Percentiles rank a stretch among this genome's conserved stretches.
These are phyloP conservation scores for Helotiales sp. DNA, from an alignment of 2,329 filamentous ascomycete genomes.

Conservation along the genomic window DNA sequence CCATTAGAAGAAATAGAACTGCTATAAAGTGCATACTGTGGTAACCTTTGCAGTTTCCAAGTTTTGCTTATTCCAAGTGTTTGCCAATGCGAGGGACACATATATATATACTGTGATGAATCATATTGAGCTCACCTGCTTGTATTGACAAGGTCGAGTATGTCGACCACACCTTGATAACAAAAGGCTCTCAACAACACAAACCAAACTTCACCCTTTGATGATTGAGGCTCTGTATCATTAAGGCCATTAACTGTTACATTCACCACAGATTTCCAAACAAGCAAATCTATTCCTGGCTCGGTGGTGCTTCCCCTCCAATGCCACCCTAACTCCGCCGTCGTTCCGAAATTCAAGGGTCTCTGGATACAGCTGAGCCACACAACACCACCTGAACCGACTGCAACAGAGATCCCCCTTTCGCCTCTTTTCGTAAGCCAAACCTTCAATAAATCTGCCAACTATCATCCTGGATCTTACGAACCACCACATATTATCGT, in stretches of 20 bases:
- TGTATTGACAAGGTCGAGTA: neutral
- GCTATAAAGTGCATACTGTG: too few relatives aligned
- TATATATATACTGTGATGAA: too few relatives aligned
- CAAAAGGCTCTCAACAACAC: neutral
- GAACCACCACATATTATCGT: conserved; percentile 1
- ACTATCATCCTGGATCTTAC: conserved; percentile 6
- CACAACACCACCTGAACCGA: conserved; percentile 6
- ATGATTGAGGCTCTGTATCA: neutral
- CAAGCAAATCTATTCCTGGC: neutral
- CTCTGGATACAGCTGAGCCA: conserved; percentile 11
- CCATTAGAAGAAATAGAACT: too few relatives aligned
- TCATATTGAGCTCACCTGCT: neutral
- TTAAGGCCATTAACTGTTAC: too few relatives aligned
- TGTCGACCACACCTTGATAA: neutral
- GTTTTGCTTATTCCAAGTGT: too few relatives aligned
- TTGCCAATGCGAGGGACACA: too few relatives aligned
- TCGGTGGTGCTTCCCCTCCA: neutral
- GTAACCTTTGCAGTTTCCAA: too few relatives aligned
- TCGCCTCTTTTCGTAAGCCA: conserved; percentile 14
- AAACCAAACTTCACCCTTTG: neutral
- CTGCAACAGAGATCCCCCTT: conserved; percentile 3
- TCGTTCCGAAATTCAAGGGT: neutral
- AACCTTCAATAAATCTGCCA: neutral
- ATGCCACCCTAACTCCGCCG: conserved; percentile 1
- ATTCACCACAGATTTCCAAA: neutral